Base-by-base conservation (phyloP, 179 eudicot species). In the Vitellaria paradoxa region DNA sequence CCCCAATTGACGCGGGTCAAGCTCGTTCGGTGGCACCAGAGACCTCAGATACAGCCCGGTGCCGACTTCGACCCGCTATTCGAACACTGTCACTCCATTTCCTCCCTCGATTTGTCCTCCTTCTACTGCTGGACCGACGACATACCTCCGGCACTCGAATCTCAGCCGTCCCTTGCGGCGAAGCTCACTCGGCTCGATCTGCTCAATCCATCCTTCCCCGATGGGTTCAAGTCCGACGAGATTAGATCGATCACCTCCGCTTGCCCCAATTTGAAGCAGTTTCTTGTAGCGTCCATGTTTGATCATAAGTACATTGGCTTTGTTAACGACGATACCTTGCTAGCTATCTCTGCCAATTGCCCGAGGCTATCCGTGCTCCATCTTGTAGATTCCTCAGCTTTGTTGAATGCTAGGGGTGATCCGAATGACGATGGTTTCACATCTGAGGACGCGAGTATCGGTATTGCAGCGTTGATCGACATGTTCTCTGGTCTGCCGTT, bases 91-190 rank as follows among this genome's bases (percentile, higher is more conserved):
- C 3, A 0, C 0, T 2, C 4, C 0, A 53, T 96, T 5, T n/a
- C 24, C 5, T 68, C 81, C 0, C 64, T 96, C 0, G 98, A 96
- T 78, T 76, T 92, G 4, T 90, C 96, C 0, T 57, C 80, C 12
- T 96, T 90, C 70, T 96, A 96, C 59, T 96, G 92, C 82, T 96
- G 98, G 97, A 91, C 93, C 10, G 98, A 96, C 46, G 99, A 96
- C 80, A 77, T 96, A 21, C 81, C 80, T 0, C 79, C 88, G 4
- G 96, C 93, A 3, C 73, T 96, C 0, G 81, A 87, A 2, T 74
- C 84, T 0, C 42, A 77, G 26, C 86, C 91, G 0, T 7, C 0
- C 0, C 26, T 79, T 1, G 82, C 87, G 0, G 0, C 56, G 0
- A 84, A 70, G 7, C 81, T 96, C 20, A 75, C 80, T 0, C 5